Percentiles rank a stretch among this genome's conserved stretches.
These are phyloP conservation scores for Crassisporium funariophilum DNA, from an alignment of 768 basidiomycete species.

Conservation along the genomic window DNA sequence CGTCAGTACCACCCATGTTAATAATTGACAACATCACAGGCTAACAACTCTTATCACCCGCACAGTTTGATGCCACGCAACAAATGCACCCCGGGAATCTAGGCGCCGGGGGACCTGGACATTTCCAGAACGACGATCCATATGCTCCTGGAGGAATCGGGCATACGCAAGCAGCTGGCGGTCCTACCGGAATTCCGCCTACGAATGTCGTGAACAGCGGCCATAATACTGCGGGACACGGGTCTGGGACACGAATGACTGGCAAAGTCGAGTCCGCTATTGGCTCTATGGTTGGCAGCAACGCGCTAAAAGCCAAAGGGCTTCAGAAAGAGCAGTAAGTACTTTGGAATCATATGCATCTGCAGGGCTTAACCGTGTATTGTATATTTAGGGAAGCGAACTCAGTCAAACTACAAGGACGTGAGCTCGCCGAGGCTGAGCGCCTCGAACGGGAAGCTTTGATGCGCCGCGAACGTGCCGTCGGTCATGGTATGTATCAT, in stretches of 20 bases:
- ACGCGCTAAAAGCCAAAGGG: constrained; percentile 49
- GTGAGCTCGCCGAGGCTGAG: constrained; percentile 55
- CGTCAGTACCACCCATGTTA: too few relatives aligned
- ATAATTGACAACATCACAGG: neutral
- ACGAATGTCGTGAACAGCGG: constrained; percentile 20
- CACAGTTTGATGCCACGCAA: neutral
- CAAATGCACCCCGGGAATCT: constrained; percentile 8
- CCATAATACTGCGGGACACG: constrained; percentile 17
- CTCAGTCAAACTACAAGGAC: constrained; percentile 44
- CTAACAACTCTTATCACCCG: neutral
- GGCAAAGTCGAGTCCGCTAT: constrained; percentile 53
- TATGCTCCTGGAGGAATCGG: constrained; percentile 14
- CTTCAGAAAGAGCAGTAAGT: constrained; percentile 50
- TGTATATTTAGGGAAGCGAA: constrained; percentile 42
- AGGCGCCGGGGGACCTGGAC: neutral
- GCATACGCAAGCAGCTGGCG: constrained; percentile 6
- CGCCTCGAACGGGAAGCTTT: constrained; percentile 53
- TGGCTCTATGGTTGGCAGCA: constrained; percentile 47
- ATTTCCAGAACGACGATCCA: constrained; percentile 6
- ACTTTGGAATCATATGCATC: neutral
- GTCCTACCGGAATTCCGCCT: constrained; percentile 20
- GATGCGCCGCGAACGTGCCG: constrained; percentile 51
- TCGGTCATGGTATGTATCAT: constrained; percentile 44
- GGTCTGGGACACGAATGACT: constrained; percentile 36
- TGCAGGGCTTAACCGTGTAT: neutral